A percentile compares a stretch with the other conserved stretches of the same genome.
Conservation (phyloP, 2,329 filamentous ascomycete genomes). For the Pseudogymnoascus sp. region DNA sequence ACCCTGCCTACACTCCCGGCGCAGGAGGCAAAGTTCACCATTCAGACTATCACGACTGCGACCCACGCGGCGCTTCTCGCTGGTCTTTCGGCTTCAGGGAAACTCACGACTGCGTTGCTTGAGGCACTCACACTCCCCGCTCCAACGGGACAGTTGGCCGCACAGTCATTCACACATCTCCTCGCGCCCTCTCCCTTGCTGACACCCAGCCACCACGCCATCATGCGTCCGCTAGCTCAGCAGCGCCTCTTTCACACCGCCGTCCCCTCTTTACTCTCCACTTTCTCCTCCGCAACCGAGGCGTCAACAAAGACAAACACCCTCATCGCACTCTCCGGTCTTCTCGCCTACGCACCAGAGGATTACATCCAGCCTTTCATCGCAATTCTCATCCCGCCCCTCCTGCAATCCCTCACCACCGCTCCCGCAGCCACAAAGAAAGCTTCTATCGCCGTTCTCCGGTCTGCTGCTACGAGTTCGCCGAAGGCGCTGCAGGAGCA, state of each 20-base stretch:
- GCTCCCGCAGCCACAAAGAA: conserved; percentile 17
- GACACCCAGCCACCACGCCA: conserved; percentile 23
- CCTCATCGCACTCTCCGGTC: conserved; percentile 23
- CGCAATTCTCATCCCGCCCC: conserved; percentile 16
- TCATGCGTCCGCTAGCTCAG: conserved; percentile 22
- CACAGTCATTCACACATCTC: conserved; percentile 24
- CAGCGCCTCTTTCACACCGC: conserved; percentile 17
- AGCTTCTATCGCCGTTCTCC: conserved; percentile 18
- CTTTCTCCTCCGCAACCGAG: conserved; percentile 14
- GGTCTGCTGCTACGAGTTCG: conserved; percentile 10
- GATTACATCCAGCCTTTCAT: conserved; percentile 12
- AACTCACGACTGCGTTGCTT: conserved; percentile 13
- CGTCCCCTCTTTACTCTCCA: conserved; percentile 12
- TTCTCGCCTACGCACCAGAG: conserved; percentile 21
- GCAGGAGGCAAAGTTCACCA: neutral
- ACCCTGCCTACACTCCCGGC: conserved; percentile 11
- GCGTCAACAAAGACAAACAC: conserved; percentile 18
- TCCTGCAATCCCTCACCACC: conserved; percentile 21
- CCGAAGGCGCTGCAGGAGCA: conserved; percentile 19
- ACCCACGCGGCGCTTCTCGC: conserved; percentile 21
- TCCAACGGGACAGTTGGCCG: conserved; percentile 15
- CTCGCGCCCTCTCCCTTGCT: conserved; percentile 22
- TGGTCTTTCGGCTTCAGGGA: conserved; percentile 17
- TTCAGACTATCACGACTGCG: conserved; percentile 23
- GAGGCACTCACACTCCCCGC: neutral